These are phyloP conservation scores for Zasmidium angulare DNA, from an alignment of 2,329 filamentous ascomycete genomes.

Conservation along the genomic window DNA sequence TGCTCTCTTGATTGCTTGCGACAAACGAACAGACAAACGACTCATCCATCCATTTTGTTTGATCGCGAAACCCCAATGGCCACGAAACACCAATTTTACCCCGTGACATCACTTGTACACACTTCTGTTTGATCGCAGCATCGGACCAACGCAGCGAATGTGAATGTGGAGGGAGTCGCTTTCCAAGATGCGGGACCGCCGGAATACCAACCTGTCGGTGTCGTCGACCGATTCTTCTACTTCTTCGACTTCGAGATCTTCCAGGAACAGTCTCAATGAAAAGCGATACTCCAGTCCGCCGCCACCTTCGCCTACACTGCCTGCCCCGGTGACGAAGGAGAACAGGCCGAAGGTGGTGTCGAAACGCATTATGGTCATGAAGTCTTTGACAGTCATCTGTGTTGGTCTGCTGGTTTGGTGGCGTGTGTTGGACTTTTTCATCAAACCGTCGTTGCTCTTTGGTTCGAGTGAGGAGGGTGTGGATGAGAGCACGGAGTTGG, in stretches of 20 bases:
- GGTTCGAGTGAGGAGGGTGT: conserved; percentile 20
- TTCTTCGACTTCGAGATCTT: conserved; percentile 69
- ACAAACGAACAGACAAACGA: too few relatives aligned
- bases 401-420: conserved; percentile 19
- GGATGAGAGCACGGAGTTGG: conserved; percentile 60
- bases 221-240: conserved; percentile 63
- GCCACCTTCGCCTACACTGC: conserved; percentile 25
- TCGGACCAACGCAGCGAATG: neutral
- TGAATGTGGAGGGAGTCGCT: neutral
- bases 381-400: conserved; percentile 18
- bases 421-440: conserved; percentile 16
- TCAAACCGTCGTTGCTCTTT: conserved; percentile 18
- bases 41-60: too few relatives aligned
- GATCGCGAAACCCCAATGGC: neutral
- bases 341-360: conserved; percentile 12
- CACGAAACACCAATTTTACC: neutral
- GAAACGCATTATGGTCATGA: conserved; percentile 13
- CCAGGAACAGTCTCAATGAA: conserved; percentile 63
- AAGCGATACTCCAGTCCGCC: conserved; percentile 37
- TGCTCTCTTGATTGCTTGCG: neutral
- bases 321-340: conserved; percentile 24
- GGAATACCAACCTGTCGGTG: conserved; percentile 49
- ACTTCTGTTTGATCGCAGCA: neutral
- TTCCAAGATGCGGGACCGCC: conserved; percentile 44
- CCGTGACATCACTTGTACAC: neutral